Conservation (phyloP, 2,329 filamentous ascomycete species). For the Teratosphaeria epicoccoides region DNA sequence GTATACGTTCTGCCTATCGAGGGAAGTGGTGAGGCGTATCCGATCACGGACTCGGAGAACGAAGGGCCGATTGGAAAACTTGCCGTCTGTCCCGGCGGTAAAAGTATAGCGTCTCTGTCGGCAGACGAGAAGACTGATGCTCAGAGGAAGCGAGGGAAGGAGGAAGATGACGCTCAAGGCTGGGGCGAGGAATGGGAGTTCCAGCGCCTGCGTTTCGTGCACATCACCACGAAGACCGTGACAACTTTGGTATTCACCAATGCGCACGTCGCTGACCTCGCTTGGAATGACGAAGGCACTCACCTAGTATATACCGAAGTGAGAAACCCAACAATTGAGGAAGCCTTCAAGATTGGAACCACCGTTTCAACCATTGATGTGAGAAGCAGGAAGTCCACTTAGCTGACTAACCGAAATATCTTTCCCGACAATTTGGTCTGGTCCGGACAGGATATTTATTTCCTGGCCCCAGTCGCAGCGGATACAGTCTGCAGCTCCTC, state of each 20-base stretch:
- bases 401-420: not conserved
- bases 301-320: conserved; percentile 16
- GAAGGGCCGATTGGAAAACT: conserved; percentile 18
- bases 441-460: conserved; percentile 10
- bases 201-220: conserved; percentile 22
- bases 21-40: conserved; percentile 15
- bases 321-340: conserved; percentile 21
- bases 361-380: conserved; percentile 10
- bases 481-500: not conserved
- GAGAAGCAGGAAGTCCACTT: conserved; percentile 1
- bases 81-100: conserved; percentile 26
- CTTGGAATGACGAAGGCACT: conserved; percentile 20
- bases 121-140: conserved; percentile 26
- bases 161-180: conserved; percentile 26
- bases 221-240: conserved; percentile 21
- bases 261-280: conserved; percentile 19
- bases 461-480: conserved; percentile 6
- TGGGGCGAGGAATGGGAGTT: conserved; percentile 30
- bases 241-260: conserved; percentile 10
- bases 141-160: conserved; percentile 23
- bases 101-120: conserved; percentile 25
- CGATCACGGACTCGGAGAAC: conserved; percentile 20
- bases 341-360: conserved; percentile 12
- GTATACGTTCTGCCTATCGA: conserved; percentile 20
- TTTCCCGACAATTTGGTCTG: conserved; percentile 5